Evolutionary conservation across 179 eudicot species (phyloP), one percentile per base, ranked within the genome.

Genomic region (Gypsophila paniculata): DNA sequence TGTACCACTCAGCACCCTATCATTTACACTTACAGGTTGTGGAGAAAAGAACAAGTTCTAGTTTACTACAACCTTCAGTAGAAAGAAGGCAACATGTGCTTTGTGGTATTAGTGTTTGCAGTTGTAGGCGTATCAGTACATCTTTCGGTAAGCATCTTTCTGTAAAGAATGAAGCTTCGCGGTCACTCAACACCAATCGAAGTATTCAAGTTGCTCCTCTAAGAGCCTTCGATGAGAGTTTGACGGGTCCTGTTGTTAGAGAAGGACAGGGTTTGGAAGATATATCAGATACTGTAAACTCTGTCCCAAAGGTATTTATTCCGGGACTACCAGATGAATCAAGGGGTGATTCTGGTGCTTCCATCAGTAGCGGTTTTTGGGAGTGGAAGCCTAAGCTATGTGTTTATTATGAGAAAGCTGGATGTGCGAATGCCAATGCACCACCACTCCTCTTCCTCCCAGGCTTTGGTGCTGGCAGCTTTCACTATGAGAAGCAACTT

Each of bases 381-480:
- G 96, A 91, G 77, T 91, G 91, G 92, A 94, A 90, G 79, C 97
- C 99, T 9, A 91, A 89, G 72, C 68, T 94, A 51, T 85, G 75
- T 44, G 91, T 91, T 57, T 83, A 94, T 78, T 94, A 91, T 73
- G 92, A 91, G 74, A 77, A 82, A 77, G 82, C 97, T 10, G 98
- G 98, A 6, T 65, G 80, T 64, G 85, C 77, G 61, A 91, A 93
- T 69, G 76, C 84, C 11, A 77, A 79, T 64, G 85, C 97, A 10
- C 97, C 99, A 13, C 69, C 94, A 2, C 72, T 94, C 60, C 91
- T 94, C 60, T 90, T 91, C 72, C 92, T 94, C 68, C 99, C 99
- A 32, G 99, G 97, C 46, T 94, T 94, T 72, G 99, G 99, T 72
- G 99, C 90, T 19, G 99, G 99, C 72, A 89, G 94, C 67, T 94